phyloP scores from a whole-genome alignment of 2,329 filamentous ascomycete genomes.

The Aspergillus hortae region DNA sequence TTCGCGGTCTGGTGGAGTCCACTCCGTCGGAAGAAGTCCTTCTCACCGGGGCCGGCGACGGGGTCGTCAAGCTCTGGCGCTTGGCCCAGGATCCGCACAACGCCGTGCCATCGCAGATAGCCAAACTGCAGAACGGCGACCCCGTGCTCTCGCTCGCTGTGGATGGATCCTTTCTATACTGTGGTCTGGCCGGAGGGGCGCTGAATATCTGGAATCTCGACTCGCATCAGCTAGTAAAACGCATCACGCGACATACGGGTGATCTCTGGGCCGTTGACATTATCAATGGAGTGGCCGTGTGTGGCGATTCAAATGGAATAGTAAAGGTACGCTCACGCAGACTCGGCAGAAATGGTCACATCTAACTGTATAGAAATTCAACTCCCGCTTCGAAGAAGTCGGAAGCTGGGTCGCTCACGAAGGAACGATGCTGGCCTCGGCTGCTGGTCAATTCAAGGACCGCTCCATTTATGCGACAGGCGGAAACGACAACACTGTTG shows the following conservation, averaged over 20 bases:
- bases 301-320: slow-evolving; percentile 82
- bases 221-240: slow-evolving; percentile 83
- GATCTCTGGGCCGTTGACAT: slow-evolving; percentile 86
- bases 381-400: slow-evolving; percentile 77
- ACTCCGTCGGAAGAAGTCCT: slow-evolving; percentile 68
- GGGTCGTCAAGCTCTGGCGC: slow-evolving; percentile 90
- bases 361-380: slow-evolving; percentile 57
- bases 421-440: slow-evolving; percentile 82
- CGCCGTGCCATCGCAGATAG: slow-evolving; percentile 67
- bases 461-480: slow-evolving; percentile 89
- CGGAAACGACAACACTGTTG: slow-evolving; percentile 84
- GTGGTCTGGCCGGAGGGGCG: slow-evolving; percentile 79
- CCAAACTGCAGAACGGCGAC: slow-evolving; percentile 61
- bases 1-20: slow-evolving; percentile 67
- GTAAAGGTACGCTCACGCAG: slow-evolving; percentile 60
- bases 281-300: slow-evolving; percentile 80
- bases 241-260: slow-evolving; percentile 73
- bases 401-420: slow-evolving; percentile 78
- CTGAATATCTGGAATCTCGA: slow-evolving; percentile 97
- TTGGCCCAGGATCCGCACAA: slow-evolving; percentile 55
- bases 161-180: slow-evolving; percentile 89
- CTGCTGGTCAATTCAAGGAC: slow-evolving; percentile 65
- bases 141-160: slow-evolving; percentile 74
- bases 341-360: background rate
- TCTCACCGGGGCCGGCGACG: slow-evolving; percentile 89